Base-by-base conservation (phyloP, 2,329 filamentous ascomycete genomes). In the Clonostachys solani region DNA sequence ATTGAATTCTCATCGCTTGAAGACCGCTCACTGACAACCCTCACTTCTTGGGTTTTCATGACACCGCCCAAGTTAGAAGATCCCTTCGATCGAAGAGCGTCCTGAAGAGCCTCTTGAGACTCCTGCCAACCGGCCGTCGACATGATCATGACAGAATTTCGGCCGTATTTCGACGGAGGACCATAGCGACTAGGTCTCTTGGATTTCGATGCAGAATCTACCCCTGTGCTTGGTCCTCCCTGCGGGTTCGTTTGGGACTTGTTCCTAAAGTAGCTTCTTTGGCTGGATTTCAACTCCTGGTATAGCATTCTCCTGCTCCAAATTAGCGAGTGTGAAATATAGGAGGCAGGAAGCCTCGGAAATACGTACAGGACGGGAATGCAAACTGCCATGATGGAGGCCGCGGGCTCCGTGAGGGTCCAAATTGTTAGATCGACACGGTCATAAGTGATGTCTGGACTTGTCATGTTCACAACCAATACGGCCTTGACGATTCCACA, bases 381-480 rank as follows among this genome's bases (percentile, higher is more conserved):
- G 1, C 55, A 65, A 2, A 65, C 54, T 9, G 63, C 63, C 63
- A 66, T 66, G 44, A 66, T 66, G 1, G 63, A 65, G 1, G 57
- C 62, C 2, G 63, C 62, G 5, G 63, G 63, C 35, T 66, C 63
- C 1, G 60, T 55, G 34, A 66, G 34, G 2, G 62, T 65, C 63
- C 63, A 66, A 6, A 66, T 66, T 1, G 61, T 65, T 5, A 66
- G 49, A 46, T 66, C 63, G 12, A 64, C 56, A 6, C 63, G 60
- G 16, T 61, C 63, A 33, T 60, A 65, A 0, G 63, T 66, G 18
- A 65, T 51, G 35, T 66, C 63, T 4, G 54, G 46, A 33, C 61
- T 64, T 7, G 56, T 60, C 56, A 66, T 65, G 29, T 43, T 50
- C 17, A 59, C 54, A 3, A 63, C 61, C 41, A 64, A 42, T 1